Evolutionary conservation across 169 alveolate genomes (phyloP), one percentile per base, ranked within the genome.

Genomic region (Plasmodium coatneyi): DNA sequence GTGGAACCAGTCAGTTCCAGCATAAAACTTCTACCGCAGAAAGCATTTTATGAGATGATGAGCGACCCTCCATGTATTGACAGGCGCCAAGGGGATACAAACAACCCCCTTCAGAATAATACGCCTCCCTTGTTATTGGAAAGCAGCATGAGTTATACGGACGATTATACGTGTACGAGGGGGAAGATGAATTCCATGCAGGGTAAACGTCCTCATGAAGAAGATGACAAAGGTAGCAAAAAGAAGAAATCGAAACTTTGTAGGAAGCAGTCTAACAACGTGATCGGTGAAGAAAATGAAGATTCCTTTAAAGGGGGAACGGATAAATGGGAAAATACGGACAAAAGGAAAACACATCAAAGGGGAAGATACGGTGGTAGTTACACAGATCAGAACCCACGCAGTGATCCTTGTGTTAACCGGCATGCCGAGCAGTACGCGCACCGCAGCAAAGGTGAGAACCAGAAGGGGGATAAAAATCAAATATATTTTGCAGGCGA

Each of bases 41-140:
- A 86, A 19, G 32, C 79, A 25, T 86, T 74, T 86, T 86, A 86
- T 30, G 70, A 76, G 9, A 54, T 30, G 49, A n/a, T 71, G 14
- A 72, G 66, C 41, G 25, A 16, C 7, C 60, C 78, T 34, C 43
- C 80, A 32, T 54, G 32, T 52, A 54, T 32, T 19, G 83, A 76
- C 46, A 54, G 34, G 28, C 28, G 39, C 32, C 46, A 74, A 74
- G 66, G 36, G 30, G 46, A 39, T 72, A 52, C 46, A 30, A 76
- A 74, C n/a, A 39, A 16, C 19, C 16, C 12, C 19, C 30, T 39
- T 22, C 43, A 76, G 30, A 28, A 76, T 86, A 46, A 66, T 3
- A 66, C 76, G 6, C 76, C 70, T 12, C 28, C 52, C 70, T 3
- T 54, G 5, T 56, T n/a, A 76, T 54, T n/a, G 79, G 70, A 16